Conservation (phyloP, 495 filamentous ascomycete species). For the Annulohypoxylon bovei region DNA sequence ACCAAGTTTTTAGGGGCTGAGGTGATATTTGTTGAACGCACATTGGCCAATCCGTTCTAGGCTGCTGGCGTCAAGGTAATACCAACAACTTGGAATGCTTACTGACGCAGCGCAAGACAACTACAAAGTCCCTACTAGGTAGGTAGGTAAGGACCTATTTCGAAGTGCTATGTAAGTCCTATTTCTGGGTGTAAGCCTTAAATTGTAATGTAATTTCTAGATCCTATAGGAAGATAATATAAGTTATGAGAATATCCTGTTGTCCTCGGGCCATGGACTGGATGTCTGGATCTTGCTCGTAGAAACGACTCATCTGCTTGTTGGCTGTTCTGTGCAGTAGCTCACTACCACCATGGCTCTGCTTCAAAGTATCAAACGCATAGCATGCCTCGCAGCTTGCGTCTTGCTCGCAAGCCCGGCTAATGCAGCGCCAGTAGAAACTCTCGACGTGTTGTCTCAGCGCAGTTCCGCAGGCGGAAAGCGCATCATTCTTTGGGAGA, state of each 20-base stretch:
- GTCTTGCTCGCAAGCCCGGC: conserved; percentile 15
- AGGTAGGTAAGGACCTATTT: background rate
- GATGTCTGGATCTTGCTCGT: background rate
- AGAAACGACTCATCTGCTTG: background rate
- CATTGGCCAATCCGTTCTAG: conserved; percentile 1
- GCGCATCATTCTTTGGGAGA: conserved; percentile 55
- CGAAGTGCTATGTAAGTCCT: background rate
- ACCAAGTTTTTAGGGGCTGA: background rate
- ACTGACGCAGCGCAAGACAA: background rate
- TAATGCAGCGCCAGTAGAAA: conserved; percentile 16
- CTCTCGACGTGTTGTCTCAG: conserved; percentile 18
- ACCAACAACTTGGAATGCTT: background rate
- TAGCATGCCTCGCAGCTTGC: conserved; percentile 23
- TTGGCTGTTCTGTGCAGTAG: background rate
- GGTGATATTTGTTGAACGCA: background rate
- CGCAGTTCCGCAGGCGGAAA: conserved; percentile 31
- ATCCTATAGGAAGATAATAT: background rate
- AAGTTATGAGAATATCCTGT: conserved; percentile 10
- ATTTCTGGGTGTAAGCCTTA: background rate
- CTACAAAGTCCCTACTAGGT: background rate
- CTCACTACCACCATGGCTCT: conserved; percentile 6
- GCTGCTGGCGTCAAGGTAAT: background rate
- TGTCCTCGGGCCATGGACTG: background rate
- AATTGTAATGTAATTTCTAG: background rate
- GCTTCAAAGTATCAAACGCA: conserved; percentile 4